Evolutionary conservation across 176 grass and related monocot species (phyloP).

Genomic region (Zea luxurians): DNA sequence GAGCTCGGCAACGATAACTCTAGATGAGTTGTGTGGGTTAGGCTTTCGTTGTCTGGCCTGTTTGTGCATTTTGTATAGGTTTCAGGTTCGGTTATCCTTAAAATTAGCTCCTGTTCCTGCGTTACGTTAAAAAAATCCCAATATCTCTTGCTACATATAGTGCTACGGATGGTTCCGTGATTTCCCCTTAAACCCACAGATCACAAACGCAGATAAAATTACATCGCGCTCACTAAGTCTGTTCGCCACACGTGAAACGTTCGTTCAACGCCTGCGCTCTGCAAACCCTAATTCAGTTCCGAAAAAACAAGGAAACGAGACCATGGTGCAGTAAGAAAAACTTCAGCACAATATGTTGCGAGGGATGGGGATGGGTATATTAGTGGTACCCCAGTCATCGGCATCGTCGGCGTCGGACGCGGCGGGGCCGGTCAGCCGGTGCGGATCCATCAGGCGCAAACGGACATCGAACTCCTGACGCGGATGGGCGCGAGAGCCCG

Average conservation of each 20-base stretch:
- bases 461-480: slow-evolving; percentile 68
- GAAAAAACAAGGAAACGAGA: not conserved
- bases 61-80: too few species aligned
- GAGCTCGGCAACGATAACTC: too few species aligned
- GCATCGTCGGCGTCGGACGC: slow-evolving; percentile 36
- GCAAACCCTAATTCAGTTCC: not conserved
- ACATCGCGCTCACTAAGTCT: not conserved
- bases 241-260: not conserved
- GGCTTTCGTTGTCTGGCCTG: too few species aligned
- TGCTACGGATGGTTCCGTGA: not conserved
- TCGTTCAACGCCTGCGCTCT: not conserved
- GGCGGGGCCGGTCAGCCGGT: slow-evolving; percentile 51
- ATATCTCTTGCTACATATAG: not conserved
- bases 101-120: too few species aligned
- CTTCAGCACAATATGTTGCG: not conserved
- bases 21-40: too few species aligned
- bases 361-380: not conserved
- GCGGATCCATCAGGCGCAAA: slow-evolving; percentile 71
- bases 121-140: not conserved
- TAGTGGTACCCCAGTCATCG: slow-evolving; percentile 69
- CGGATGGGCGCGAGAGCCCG: slow-evolving; percentile 40
- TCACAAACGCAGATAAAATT: not conserved
- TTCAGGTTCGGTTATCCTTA: too few species aligned
- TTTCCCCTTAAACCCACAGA: not conserved
- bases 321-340: not conserved